These are phyloP conservation scores for Teunomyces barrocoloradensis DNA, from an alignment of 805 yeast species.

Conservation along the genomic window DNA sequence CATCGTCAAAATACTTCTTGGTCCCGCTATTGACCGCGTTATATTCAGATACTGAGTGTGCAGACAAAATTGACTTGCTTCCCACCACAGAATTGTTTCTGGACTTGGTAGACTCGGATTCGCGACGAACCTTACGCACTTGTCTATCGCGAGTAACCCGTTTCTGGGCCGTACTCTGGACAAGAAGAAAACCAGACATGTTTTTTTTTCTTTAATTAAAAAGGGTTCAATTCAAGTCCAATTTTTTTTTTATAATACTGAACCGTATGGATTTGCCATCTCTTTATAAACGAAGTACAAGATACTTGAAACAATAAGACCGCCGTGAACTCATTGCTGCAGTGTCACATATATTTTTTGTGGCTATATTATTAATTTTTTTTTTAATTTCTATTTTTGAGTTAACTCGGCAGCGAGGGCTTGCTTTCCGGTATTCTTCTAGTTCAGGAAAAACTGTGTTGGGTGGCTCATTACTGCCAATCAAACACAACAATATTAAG, in stretches of 20 bases:
- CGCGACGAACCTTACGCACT: background rate
- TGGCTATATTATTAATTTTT: background rate
- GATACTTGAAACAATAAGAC: background rate
- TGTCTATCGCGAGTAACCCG: constrained; percentile 8
- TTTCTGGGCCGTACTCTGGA: constrained; percentile 6
- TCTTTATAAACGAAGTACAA: background rate
- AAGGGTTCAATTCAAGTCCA: too few relatives aligned
- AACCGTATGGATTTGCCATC: background rate
- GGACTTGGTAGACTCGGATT: constrained; percentile 3
- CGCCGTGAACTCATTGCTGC: background rate
- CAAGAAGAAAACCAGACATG: constrained; percentile 12
- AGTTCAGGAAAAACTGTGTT: too few relatives aligned
- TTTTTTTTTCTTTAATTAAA: too few relatives aligned
- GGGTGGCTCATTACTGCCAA: too few relatives aligned
- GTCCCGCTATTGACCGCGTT: background rate
- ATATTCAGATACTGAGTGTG: background rate
- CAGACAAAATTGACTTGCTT: background rate
- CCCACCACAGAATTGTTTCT: background rate
- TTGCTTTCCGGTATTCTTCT: background rate
- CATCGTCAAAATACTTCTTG: constrained; percentile 13
- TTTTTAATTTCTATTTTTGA: background rate
- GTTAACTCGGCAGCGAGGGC: background rate
- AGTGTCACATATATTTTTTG: background rate
- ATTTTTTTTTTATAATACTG: too few relatives aligned
- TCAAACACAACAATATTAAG: too few relatives aligned